phyloP scores from a whole-genome alignment of 306 rosid genomes.

The Begonia loranthoides region DNA sequence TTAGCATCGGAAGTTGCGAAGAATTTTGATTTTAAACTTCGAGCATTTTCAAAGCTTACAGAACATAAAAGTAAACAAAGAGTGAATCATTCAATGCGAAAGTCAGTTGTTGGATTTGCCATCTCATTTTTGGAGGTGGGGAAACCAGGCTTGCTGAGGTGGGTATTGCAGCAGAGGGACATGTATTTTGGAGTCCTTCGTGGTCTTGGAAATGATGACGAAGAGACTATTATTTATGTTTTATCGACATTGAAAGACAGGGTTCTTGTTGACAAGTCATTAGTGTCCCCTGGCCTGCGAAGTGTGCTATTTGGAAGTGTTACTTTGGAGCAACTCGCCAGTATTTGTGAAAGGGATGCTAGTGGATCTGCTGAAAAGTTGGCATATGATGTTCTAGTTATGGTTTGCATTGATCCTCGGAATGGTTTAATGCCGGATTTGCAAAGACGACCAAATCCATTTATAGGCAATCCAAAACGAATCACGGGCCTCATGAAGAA shows the following conservation, averaged over 20 bases:
- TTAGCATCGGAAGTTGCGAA: slow-evolving; percentile 68
- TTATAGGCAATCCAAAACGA: slow-evolving; percentile 64
- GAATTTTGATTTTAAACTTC: slow-evolving; percentile 53
- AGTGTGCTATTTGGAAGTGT: slow-evolving; percentile 89
- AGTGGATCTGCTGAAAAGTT: slow-evolving; percentile 41
- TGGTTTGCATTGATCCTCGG: slow-evolving; percentile 67
- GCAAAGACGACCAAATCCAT: slow-evolving; percentile 33
- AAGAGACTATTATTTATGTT: slow-evolving; percentile 60
- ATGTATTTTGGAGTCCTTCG: slow-evolving; percentile 76
- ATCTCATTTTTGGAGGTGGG: slow-evolving; percentile 90
- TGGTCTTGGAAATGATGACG: slow-evolving; percentile 56
- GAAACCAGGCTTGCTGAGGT: slow-evolving; percentile 64
- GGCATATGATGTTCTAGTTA: slow-evolving; percentile 42
- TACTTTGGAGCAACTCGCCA: slow-evolving; percentile 56
- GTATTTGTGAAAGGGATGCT: slow-evolving; percentile 52
- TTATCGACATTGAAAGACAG: slow-evolving; percentile 49
- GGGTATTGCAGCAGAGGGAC: slow-evolving; percentile 65
- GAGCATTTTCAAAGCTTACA: slow-evolving; percentile 34
- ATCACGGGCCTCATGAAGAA: slow-evolving; percentile 61
- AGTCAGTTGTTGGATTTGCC: slow-evolving; percentile 69
- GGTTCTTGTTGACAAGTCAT: slow-evolving; percentile 51
- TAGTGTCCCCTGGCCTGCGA: slow-evolving; percentile 57
- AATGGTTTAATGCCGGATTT: slow-evolving; percentile 85
- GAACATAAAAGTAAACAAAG: slow-evolving; percentile 16
- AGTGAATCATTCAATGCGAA: slow-evolving; percentile 29